Evolutionary conservation across 352 stramenopile genomes (phyloP), one percentile per base, ranked within the genome.

Genomic region (Hyaloperonospora brassicae): DNA sequence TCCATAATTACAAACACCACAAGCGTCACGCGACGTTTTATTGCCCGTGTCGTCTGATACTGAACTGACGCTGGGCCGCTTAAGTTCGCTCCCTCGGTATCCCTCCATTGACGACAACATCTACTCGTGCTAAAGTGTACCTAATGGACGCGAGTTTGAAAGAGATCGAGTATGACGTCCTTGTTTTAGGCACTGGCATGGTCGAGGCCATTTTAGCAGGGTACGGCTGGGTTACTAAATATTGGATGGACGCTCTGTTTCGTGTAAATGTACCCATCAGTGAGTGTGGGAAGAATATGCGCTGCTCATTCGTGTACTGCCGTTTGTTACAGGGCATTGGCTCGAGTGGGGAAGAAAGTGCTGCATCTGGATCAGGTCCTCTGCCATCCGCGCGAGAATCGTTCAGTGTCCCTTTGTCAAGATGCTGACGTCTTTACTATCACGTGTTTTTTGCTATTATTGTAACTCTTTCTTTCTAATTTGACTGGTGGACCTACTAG

Each of bases 121-220:
- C 17, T 17, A 17, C 17, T 17, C 17, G 17, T 34, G 56, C 21
- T 66, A 63, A 23, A 38, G 13, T 30, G 4, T 34, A 34, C 21
- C 13, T 34, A 14, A 87, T 87, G 78, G 78, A 88, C 41, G 50
- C 66, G 25, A 76, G 47, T 48, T 57, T 88, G 11, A 70, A 82
- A 41, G 75, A 76, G 44, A 76, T 61, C 39, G 68, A 85, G 55
- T 93, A 86, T 52, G 84, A 93, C 42, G 71, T 75, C 23, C 59
- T 93, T 25, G 62, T 94, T 38, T 64, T 94, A 13, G 84, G 84
- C 50, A 94, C 84, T 10, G 84, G 84, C 31, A 86, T 94, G 60
- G 70, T 78, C 23, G 81, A 94, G 50, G 78, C 74, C 42, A 88
- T 92, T 43, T 63, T 89, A 27, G 79, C 79, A 22, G 79, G 73